Conservation (phyloP, 345 rosid genomes). For the Eucalyptus sideroxylon region DNA sequence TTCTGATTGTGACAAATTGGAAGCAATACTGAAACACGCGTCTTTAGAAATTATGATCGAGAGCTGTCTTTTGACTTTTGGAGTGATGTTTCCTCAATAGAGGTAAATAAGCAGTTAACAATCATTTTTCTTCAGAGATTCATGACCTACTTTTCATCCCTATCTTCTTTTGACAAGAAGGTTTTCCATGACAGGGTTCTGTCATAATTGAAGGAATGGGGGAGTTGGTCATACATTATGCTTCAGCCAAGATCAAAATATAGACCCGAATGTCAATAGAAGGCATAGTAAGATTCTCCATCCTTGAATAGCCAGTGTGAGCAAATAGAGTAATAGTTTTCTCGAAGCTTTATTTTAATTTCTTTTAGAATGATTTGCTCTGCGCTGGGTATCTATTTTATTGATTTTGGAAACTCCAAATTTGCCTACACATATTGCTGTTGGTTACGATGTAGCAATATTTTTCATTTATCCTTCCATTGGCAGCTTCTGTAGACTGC, state of each 20-base stretch:
- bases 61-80: too few species aligned
- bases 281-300: not conserved
- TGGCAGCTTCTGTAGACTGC: not conserved
- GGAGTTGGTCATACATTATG: not conserved
- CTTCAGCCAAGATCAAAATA: not conserved
- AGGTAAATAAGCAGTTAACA: not conserved
- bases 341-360: not conserved
- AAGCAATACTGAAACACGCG: fast-evolving
- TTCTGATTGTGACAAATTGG: not conserved
- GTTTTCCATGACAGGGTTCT: not conserved
- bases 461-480: not conserved
- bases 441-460: not conserved
- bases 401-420: not conserved
- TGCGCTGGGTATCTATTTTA: not conserved
- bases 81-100: too few species aligned
- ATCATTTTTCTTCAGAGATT: too few species aligned
- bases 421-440: not conserved
- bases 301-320: not conserved
- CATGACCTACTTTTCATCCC: too few species aligned
- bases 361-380: not conserved
- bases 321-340: not conserved
- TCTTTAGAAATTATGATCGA: too few species aligned
- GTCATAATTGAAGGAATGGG: not conserved
- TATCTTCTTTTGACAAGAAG: too few species aligned
- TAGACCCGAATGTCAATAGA: not conserved